Evolutionary conservation across 768 basidiomycete species (phyloP), one percentile per base, ranked within the genome.

Genomic region (Rhodotorula sphaerocarpa): DNA sequence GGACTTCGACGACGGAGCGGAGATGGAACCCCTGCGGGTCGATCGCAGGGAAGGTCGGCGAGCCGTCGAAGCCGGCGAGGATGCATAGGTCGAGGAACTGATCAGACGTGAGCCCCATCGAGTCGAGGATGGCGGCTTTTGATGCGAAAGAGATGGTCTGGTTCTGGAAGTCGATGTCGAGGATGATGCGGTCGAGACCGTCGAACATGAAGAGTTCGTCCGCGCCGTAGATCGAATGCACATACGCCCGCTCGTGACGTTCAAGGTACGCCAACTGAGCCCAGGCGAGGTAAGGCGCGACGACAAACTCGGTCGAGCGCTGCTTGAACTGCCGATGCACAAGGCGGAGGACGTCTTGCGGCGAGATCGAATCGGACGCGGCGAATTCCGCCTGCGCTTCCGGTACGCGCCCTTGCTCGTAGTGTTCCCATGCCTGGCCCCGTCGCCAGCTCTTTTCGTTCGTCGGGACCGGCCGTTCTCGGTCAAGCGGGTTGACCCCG

Each of bases 221-320:
- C 23, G 93, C 84, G 9, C 88, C 91, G 75, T 84, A 95, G 70
- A 96, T 85, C 27, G 93, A 86, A 73, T 97, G 92, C 67, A 93
- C 87, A 76, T 96, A 99, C 7, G 86, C 82, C 75, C 95, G 93
- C 34, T 83, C 80, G 77, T 97, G 93, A 56, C 88, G 85, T 75
- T 90, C 86, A 42, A 99, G 84, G 79, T 96, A 97, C 68, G 92
- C 86, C 74, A 99, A 80, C 83, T 97, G 93, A 48, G 93, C 87
- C 86, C 88, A 90, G 41, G 91, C 86, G 56, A 89, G 79, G 76
- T 97, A 97, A 16, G 95, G 95, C 50, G 95, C 92, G 62, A 96
- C 85, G 50, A 97, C 81, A 74, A 91, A 97, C 77, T 97, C 93
- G 61, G 95, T 91, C 70, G 88, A 88, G 48, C 93, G 80, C 76